Base-by-base conservation (phyloP, 208 protist species). In the Entamoeba histolytica region DNA sequence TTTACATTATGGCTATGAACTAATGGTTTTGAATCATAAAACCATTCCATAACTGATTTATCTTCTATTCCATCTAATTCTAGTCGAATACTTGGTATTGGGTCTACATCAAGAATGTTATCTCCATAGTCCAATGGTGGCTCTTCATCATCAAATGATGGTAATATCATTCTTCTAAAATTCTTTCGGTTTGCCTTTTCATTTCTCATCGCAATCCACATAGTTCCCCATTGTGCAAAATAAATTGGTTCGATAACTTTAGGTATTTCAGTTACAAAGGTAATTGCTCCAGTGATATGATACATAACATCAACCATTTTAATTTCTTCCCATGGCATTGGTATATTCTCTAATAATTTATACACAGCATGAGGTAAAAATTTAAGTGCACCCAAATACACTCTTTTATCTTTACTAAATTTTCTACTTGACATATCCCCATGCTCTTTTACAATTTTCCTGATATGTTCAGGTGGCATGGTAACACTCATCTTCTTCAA, bases 321-420 rank as follows among this genome's bases (percentile, higher is more conserved):
- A 91, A 39, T 3, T 10, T 31, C 47, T 94, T 94, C 93, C 93
- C 93, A 94, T 23, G 94, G 94, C 93, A 99, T 99, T n/a, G 99
- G 99, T 97, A 99, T 99, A 94, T 99, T 99, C 96, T 99, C 99
- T 4, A 99, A 95, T 49, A 99, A 96, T 96, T 99, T 99, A 94
- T 98, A 97, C 15, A 99, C 96, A 12, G 99, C 99, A 92, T 99
- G 98, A 17, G 99, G 99, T 73, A 99, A 96, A 95, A 99, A 99
- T 95, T 98, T 98, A 44, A 99, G 95, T 91, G 99, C 98, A 35
- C 98, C 99, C 8, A 99, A 97, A 94, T 99, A 99, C 35, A 99
- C 97, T 93, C 99, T 97, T 78, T 99, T 99, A 95, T 99, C 98
- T 44, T 98, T 97, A 49, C 98, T 97, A 94, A 99, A 99, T 94